phyloP scores from a whole-genome alignment of 306 rosid genomes.

The Corylus heterophylla region DNA sequence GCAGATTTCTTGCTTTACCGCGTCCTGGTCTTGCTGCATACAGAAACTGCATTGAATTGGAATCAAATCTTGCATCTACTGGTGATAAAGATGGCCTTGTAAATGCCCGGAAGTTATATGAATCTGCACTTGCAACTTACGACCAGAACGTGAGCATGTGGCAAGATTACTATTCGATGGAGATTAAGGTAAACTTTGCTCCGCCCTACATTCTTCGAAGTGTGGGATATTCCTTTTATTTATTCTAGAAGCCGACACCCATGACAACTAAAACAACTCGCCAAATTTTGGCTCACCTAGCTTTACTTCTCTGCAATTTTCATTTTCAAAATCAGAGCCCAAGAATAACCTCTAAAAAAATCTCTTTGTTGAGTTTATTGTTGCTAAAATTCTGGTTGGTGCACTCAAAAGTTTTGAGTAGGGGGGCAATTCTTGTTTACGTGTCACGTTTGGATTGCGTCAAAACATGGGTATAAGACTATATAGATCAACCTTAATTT shows the following conservation, averaged over 20 bases:
- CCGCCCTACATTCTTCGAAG: background rate
- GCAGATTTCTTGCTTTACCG: conserved; percentile 79
- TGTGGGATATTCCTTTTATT: background rate
- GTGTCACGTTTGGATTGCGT: too few species aligned
- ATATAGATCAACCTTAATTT: too few species aligned
- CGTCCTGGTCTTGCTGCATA: conserved; percentile 77
- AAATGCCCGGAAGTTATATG: conserved; percentile 68
- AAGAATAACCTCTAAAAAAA: background rate
- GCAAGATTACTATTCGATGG: conserved; percentile 70
- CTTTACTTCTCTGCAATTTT: background rate
- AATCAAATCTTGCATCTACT: conserved; percentile 63
- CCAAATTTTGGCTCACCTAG: background rate
- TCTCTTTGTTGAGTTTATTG: background rate
- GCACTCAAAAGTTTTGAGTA: background rate
- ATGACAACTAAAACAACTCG: background rate
- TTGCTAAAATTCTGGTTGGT: background rate
- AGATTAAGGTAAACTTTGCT: conserved; percentile 57
- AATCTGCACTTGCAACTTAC: conserved; percentile 70
- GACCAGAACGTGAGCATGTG: conserved; percentile 70
- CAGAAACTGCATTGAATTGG: conserved; percentile 72
- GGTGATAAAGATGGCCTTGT: conserved; percentile 70
- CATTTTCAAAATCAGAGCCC: background rate
- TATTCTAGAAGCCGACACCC: background rate
- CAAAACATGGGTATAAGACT: too few species aligned
- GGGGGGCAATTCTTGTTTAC: too few species aligned